Percentiles rank a stretch among this genome's conserved stretches.
Conservation (phyloP, 345 rosid species). For the Corchorus capsularis region DNA sequence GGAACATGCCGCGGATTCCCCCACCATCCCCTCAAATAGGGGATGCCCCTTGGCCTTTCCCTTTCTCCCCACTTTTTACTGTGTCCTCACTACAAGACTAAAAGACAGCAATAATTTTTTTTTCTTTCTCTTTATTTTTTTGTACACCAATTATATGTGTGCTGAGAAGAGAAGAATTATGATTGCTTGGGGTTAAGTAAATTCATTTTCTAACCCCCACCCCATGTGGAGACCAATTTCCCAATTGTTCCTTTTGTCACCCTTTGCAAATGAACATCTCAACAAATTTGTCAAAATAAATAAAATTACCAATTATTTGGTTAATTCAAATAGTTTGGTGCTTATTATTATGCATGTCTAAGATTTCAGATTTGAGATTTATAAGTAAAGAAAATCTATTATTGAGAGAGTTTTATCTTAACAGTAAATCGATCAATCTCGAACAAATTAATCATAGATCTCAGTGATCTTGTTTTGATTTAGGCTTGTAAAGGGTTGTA, state of each 20-base stretch:
- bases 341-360: too few species aligned
- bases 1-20: slow-evolving; percentile 37
- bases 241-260: slow-evolving; percentile 38
- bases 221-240: slow-evolving; percentile 51
- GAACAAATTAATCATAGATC: too few species aligned
- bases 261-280: background rate
- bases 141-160: background rate
- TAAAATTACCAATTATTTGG: too few species aligned
- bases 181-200: slow-evolving; percentile 12
- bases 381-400: too few species aligned
- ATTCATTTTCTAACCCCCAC: background rate
- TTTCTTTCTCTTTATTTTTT: background rate
- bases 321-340: too few species aligned
- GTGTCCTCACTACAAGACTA: slow-evolving; percentile 7
- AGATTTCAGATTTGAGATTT: too few species aligned
- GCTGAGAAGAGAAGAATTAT: slow-evolving; percentile 13
- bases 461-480: too few species aligned
- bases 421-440: too few species aligned
- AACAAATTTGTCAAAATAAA: too few species aligned
- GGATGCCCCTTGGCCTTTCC: slow-evolving; percentile 6
- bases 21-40: slow-evolving; percentile 39
- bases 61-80: background rate
- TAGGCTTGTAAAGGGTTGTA: too few species aligned
- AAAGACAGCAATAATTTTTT: slow-evolving; percentile 11
- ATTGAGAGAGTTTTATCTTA: too few species aligned